These are phyloP conservation scores for Asterochloris sp. DNA, from an alignment of 139 green algal species.

Conservation along the genomic window DNA sequence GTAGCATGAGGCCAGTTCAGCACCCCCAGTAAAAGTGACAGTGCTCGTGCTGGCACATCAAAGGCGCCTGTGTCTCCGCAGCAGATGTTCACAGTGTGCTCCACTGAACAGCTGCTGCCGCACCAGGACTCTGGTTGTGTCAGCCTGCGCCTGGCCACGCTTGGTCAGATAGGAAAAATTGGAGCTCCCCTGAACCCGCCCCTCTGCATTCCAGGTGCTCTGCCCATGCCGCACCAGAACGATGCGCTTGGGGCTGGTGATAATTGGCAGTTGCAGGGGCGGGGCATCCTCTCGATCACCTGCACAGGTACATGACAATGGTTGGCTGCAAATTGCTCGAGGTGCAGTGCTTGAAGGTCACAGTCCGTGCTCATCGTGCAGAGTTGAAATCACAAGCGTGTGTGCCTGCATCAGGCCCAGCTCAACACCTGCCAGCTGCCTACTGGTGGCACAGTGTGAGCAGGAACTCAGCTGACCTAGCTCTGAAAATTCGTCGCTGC, in stretches of 20 bases:
- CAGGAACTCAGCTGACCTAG: slow-evolving; percentile 31
- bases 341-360: no score
- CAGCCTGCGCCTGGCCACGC: slow-evolving; percentile 81
- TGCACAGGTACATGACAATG: no score
- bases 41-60: background rate
- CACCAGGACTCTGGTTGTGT: slow-evolving; percentile 61
- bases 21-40: background rate
- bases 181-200: slow-evolving; percentile 87
- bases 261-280: slow-evolving; percentile 55
- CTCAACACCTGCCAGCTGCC: no score
- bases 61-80: background rate
- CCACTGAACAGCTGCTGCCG: background rate
- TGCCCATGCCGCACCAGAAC: slow-evolving; percentile 92
- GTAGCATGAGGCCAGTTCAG: background rate
- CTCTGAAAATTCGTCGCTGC: slow-evolving; percentile 55
- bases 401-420: no score
- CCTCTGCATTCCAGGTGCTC: slow-evolving; percentile 92
- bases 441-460: no score
- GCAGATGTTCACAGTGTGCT: background rate
- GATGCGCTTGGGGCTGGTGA: slow-evolving; percentile 44
- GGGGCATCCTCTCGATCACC: slow-evolving; percentile 56
- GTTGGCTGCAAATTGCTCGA: no score
- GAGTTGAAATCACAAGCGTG: no score
- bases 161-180: slow-evolving; percentile 83
- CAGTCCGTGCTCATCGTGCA: no score